phyloP scores from a whole-genome alignment of 768 basidiomycete genomes.

The Favolaschia claudopus region DNA sequence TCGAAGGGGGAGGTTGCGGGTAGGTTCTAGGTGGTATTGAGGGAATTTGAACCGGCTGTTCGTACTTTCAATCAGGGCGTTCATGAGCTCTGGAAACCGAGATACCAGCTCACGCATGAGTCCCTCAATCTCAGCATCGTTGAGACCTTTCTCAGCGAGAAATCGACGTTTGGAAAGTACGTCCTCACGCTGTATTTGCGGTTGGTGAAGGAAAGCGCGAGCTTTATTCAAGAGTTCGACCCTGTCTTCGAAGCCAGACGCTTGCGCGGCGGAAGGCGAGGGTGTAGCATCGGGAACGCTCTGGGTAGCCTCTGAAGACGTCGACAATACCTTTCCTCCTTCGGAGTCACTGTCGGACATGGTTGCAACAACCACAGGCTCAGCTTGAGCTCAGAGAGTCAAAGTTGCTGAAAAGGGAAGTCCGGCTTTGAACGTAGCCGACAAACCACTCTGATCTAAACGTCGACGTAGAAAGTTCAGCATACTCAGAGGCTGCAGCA shows the following conservation, averaged over 20 bases:
- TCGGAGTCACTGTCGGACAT: too few relatives aligned
- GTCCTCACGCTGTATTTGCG: constrained; percentile 69
- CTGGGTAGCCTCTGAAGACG: too few relatives aligned
- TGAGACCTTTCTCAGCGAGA: constrained; percentile 74
- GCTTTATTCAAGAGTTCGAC: constrained; percentile 61
- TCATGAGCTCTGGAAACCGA: not conserved
- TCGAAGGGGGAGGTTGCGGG: constrained; percentile 73
- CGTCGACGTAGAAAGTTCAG: too few relatives aligned
- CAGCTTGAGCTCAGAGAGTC: too few relatives aligned
- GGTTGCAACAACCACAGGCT: too few relatives aligned
- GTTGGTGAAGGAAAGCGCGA: constrained; percentile 69
- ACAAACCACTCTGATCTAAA: too few relatives aligned
- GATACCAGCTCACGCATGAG: constrained; percentile 66
- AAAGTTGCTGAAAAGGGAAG: too few relatives aligned
- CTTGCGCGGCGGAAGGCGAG: not conserved
- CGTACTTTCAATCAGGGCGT: not conserved
- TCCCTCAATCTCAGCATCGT: constrained; percentile 62
- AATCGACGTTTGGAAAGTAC: constrained; percentile 64
- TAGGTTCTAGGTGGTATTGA: constrained; percentile 76
- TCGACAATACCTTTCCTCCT: too few relatives aligned
- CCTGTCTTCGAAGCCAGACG: constrained; percentile 42
- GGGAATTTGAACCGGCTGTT: constrained; percentile 49
- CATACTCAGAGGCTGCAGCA: too few relatives aligned
- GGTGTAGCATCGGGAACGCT: not conserved
- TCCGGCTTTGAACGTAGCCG: too few relatives aligned